A percentile compares a stretch with the other conserved stretches of the same genome.
Conservation (phyloP, 148 eudicot species). For the Vaccinium macrocarpon region DNA sequence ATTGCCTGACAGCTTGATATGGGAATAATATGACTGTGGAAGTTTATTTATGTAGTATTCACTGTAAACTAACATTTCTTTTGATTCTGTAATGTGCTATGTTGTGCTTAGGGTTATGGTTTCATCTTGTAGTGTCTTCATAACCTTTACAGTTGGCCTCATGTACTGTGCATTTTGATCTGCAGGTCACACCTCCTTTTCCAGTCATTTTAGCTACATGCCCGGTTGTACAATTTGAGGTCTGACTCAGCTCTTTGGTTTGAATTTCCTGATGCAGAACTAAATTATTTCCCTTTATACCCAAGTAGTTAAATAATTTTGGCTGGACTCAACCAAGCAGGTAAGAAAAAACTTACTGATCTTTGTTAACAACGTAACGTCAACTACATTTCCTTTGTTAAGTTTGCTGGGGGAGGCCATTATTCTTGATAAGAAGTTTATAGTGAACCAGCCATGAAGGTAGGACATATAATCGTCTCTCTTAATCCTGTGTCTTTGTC, state of each 20-base stretch:
- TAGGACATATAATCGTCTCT: background rate
- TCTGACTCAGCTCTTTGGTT: slow-evolving; percentile 27
- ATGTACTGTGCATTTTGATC: slow-evolving; percentile 10
- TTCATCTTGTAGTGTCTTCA: background rate
- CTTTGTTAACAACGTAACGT: background rate
- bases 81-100: background rate
- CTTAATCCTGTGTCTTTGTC: background rate
- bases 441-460: background rate
- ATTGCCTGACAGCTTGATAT: background rate
- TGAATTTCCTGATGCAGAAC: background rate
- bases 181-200: slow-evolving; percentile 93
- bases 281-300: background rate
- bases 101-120: background rate
- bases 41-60: background rate
- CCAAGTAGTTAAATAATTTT: background rate
- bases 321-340: background rate
- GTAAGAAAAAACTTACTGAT: background rate
- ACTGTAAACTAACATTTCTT: background rate
- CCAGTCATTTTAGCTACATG: slow-evolving; percentile 66
- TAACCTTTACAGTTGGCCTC: background rate
- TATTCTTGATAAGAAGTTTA: background rate
- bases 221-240: slow-evolving; percentile 88
- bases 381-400: background rate
- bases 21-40: background rate
- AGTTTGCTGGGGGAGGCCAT: background rate